Percentiles rank a stretch among this genome's conserved stretches.
Evolutionary conservation across 306 rosid species (phyloP).

Genomic region (Arachis hypogaea): DNA sequence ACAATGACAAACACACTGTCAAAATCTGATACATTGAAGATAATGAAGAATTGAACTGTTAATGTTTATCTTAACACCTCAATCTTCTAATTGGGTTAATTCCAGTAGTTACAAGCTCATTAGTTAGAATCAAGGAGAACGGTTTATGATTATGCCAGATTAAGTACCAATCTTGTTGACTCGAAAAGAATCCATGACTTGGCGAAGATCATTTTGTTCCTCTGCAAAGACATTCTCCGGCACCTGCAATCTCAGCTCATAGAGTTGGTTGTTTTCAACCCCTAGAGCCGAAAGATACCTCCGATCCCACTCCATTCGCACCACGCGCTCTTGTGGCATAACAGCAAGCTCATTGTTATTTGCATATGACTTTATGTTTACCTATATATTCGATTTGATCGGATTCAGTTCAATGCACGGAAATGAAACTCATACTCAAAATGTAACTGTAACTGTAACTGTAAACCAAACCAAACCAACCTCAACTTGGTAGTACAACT

Average conservation of each 20-base stretch:
- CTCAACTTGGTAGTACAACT: slow-evolving; percentile 85
- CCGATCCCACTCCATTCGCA: slow-evolving; percentile 87
- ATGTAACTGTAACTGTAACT: background rate
- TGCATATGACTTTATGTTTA: slow-evolving; percentile 91
- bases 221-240: slow-evolving; percentile 84
- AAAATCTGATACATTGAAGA: too few species aligned
- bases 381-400: slow-evolving; percentile 46
- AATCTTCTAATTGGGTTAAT: too few species aligned
- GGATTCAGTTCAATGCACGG: too few species aligned
- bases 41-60: too few species aligned
- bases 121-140: too few species aligned
- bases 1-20: too few species aligned
- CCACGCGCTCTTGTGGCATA: slow-evolving; percentile 86
- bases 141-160: background rate
- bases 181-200: slow-evolving; percentile 83
- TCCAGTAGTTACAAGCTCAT: too few species aligned
- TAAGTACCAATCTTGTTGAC: slow-evolving; percentile 66
- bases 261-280: slow-evolving; percentile 87
- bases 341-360: slow-evolving; percentile 93
- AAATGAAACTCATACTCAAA: too few species aligned
- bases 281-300: slow-evolving; percentile 89
- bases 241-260: slow-evolving; percentile 86
- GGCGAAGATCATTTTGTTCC: slow-evolving; percentile 82
- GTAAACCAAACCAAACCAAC: slow-evolving; percentile 43
- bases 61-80: too few species aligned